Conservation (phyloP, 1,284 basidiomycete species). For the Cronartium quercuum region DNA sequence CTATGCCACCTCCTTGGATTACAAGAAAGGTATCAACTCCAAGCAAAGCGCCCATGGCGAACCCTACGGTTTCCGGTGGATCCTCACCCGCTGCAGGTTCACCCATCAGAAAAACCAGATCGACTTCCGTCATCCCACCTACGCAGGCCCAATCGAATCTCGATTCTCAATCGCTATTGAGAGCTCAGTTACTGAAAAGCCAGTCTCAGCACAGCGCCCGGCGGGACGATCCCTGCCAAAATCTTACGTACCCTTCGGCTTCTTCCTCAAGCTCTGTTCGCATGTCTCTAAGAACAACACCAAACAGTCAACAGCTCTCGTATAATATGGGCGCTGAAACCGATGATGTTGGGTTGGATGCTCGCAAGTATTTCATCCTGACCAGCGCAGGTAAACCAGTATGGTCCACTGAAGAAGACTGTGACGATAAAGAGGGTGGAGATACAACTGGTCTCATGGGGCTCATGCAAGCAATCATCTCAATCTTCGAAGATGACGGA, state of each 20-base stretch:
- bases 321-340: background rate
- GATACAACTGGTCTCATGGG: slow-evolving; percentile 74
- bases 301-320: background rate
- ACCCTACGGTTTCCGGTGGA: background rate
- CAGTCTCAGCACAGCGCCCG: background rate
- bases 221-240: background rate
- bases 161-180: background rate
- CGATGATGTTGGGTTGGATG: background rate
- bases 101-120: background rate
- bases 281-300: background rate
- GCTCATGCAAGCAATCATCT: slow-evolving; percentile 88
- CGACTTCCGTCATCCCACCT: background rate
- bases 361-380: slow-evolving; percentile 68
- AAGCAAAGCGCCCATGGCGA: background rate
- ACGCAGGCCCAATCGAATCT: too few species aligned
- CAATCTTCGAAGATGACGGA: slow-evolving; percentile 71
- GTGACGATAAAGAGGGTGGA: slow-evolving; percentile 51
- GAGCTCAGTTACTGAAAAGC: background rate
- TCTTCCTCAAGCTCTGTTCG: background rate
- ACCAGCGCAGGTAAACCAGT: slow-evolving; percentile 93
- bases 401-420: slow-evolving; percentile 57
- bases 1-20: background rate
- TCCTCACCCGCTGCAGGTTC: background rate
- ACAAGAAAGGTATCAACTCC: background rate
- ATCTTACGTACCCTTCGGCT: background rate